A percentile compares a stretch with the other conserved stretches of the same genome.
Conservation (phyloP, 352 stramenopile species). For the Phytophthora constricta region DNA sequence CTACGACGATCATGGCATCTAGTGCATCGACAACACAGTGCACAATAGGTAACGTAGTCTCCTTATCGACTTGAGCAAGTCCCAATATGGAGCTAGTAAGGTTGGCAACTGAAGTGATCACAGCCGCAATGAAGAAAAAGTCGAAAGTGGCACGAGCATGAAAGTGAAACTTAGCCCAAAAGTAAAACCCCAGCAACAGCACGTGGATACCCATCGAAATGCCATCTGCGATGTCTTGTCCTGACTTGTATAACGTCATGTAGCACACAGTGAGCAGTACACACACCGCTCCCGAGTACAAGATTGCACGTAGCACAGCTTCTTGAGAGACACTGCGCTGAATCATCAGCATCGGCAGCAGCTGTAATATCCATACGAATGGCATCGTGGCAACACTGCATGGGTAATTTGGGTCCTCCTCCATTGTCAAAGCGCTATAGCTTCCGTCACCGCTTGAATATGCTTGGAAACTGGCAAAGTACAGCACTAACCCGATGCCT, state of each 20-base stretch:
- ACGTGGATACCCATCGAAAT: constrained; percentile 65
- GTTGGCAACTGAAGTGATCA: constrained; percentile 51
- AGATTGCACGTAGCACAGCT: constrained; percentile 72
- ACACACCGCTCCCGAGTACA: constrained; percentile 70
- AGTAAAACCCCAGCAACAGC: constrained; percentile 70
- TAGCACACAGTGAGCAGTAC: constrained; percentile 63
- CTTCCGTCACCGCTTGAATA: constrained; percentile 28
- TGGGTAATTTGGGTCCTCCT: constrained; percentile 47
- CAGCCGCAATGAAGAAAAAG: constrained; percentile 78
- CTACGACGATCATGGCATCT: constrained; percentile 70
- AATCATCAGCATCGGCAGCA: constrained; percentile 87
- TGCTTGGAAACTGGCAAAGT: constrained; percentile 55
- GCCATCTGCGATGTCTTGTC: constrained; percentile 48
- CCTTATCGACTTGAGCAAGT: constrained; percentile 35
- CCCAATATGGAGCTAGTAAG: constrained; percentile 63
- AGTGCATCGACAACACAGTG: constrained; percentile 59
- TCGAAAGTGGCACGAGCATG: constrained; percentile 82
- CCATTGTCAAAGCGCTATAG: constrained; percentile 20
- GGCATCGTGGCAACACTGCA: constrained; percentile 66
- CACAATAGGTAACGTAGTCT: constrained; percentile 42
- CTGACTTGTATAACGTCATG: constrained; percentile 65
- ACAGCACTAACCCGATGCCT: constrained; percentile 56
- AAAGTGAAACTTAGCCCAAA: constrained; percentile 83
- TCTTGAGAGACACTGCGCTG: constrained; percentile 82
- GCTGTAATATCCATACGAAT: constrained; percentile 76